Evolutionary conservation across 2,329 filamentous ascomycete species (phyloP), one percentile per base, ranked within the genome.

Genomic region (Aotearoamyces nothofagi): DNA sequence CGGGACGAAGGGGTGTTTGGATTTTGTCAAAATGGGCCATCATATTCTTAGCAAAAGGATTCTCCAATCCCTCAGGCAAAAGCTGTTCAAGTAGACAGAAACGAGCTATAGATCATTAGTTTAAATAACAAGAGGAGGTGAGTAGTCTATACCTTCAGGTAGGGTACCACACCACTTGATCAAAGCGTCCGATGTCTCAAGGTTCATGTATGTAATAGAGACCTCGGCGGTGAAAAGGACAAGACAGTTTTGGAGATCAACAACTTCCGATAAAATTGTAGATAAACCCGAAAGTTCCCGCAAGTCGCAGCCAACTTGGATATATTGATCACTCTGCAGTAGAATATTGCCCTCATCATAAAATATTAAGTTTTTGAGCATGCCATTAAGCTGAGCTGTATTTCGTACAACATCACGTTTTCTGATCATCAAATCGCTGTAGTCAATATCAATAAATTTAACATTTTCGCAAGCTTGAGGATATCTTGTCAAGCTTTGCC

Each of bases 41-140:
- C 84, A 93, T 93, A 3, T 80, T 90, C 36, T 63, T 62, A 6
- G 83, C 83, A 55, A 94, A 94, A 0, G 86, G 84, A 50, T 92
- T 79, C 6, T 70, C 57, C 9, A 67, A 57, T 0, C 83, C 81
- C 36, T 81, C 75, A 0, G 86, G 86, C 3, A 92, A 63, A 37
- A 83, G 73, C 44, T 93, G 86, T 49, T 94, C 87, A 9, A 94
- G 57, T 5, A 94, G 62, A 43, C 80, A 90, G 47, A 96, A 93
- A 32, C 78, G 70, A 34, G 79, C 78, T 74, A 46, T 42, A 50
- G 27, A 32, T 42, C 5, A 31, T 32, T 14, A 15, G n/a, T 17
- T 14, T 23, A 12, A 26, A 5, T 30, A 22, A 24, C 15, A 28
- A 20, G 12, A 16, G 14, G 5, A 10, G 17, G 38, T 33, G 41